Evolutionary conservation across 2,329 filamentous ascomycete species (phyloP).

Genomic region (Aspergillus amoenus): DNA sequence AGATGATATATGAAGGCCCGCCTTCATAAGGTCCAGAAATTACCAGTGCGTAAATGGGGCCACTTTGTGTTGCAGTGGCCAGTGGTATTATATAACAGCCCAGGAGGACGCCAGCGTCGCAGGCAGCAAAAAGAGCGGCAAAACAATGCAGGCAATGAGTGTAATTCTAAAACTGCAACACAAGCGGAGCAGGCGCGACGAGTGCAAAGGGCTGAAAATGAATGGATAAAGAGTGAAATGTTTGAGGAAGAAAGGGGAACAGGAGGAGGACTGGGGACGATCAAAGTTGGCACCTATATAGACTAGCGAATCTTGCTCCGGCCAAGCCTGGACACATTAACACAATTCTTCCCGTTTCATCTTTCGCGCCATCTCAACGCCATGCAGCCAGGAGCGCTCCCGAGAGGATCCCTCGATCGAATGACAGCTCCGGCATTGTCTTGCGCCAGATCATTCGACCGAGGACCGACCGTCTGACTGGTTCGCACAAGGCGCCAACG

Average conservation of each 20-base stretch:
- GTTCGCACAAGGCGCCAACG: background rate
- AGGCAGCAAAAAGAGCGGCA: background rate
- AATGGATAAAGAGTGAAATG: conserved; percentile 2
- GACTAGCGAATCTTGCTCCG: background rate
- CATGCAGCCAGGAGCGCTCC: conserved; percentile 3
- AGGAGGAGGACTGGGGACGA: background rate
- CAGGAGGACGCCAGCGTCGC: background rate
- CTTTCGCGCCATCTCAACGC: conserved; percentile 7
- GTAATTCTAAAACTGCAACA: background rate
- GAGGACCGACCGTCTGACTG: background rate
- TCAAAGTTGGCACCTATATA: background rate
- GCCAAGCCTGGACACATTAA: background rate
- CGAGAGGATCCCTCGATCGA: conserved; percentile 5
- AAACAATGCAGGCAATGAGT: background rate
- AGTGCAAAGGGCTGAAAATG: background rate
- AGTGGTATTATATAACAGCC: background rate
- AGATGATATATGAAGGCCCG: background rate
- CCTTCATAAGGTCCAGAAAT: background rate
- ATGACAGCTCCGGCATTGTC: background rate
- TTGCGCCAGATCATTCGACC: background rate
- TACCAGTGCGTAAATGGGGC: background rate
- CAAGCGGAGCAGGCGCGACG: background rate
- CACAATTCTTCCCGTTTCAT: conserved; percentile 5
- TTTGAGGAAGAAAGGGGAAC: background rate
- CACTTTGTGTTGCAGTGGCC: background rate